Percentiles rank a stretch among this genome's conserved stretches.
phyloP scores from a whole-genome alignment of 768 basidiomycete genomes.

The Pilatotrama ljubarskyi region DNA sequence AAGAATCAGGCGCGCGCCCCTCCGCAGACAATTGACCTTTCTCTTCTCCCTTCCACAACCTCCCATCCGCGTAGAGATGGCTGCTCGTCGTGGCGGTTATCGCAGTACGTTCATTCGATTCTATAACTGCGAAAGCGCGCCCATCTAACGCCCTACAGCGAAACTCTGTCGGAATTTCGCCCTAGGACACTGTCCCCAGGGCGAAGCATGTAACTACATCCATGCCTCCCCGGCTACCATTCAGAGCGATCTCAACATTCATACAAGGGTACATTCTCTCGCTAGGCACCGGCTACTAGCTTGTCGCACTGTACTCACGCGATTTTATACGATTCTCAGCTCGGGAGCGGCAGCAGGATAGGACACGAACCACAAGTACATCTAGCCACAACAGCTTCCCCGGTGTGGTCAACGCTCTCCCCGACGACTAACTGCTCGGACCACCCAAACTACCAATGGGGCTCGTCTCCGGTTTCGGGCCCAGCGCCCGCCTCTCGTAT shows the following conservation, averaged over 20 bases:
- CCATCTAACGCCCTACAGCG: conserved; percentile 26
- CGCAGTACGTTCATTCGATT: conserved; percentile 15
- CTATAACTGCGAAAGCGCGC: not conserved
- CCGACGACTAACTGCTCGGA: conserved; percentile 17
- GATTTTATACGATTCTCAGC: conserved; percentile 4
- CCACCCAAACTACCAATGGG: conserved; percentile 12
- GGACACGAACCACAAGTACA: not conserved
- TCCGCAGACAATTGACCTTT: conserved; percentile 16
- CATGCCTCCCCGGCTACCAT: conserved; percentile 30
- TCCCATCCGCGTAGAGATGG: conserved; percentile 10
- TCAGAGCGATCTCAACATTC: conserved; percentile 5
- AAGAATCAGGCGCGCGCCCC: conserved; percentile 21
- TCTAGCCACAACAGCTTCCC: conserved; percentile 3
- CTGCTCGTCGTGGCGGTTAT: conserved; percentile 15
- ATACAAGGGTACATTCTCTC: conserved; percentile 7
- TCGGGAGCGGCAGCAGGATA: not conserved
- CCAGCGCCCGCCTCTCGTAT: conserved; percentile 4
- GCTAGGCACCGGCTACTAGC: conserved; percentile 2
- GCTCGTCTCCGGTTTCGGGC: not conserved
- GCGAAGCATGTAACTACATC: conserved; percentile 40
- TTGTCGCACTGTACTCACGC: conserved; percentile 4
- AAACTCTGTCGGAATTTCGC: conserved; percentile 40
- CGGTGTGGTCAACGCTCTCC: conserved; percentile 12
- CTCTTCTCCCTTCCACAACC: conserved; percentile 8
- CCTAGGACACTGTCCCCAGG: conserved; percentile 39